Evolutionary conservation across 2,329 filamentous ascomycete species (phyloP).

Genomic region (Colletotrichum cuscutae): DNA sequence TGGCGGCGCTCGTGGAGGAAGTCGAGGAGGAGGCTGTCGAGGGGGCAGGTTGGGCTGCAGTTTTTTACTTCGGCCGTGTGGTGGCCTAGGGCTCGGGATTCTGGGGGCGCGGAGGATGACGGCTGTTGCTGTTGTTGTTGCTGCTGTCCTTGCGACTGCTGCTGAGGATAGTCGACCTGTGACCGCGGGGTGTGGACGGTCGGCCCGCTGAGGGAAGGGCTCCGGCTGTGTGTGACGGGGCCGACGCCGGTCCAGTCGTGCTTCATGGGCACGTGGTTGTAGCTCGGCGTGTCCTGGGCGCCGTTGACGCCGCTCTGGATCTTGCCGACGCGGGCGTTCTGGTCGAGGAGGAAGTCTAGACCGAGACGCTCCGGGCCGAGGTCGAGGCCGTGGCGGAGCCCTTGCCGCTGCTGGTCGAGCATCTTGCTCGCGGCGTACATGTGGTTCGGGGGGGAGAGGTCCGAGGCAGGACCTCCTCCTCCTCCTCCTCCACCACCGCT

Average conservation of each 20-base stretch:
- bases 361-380: conserved; percentile 74
- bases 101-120: neutral
- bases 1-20: conserved; percentile 78
- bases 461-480: conserved; percentile 30
- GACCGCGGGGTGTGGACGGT: conserved; percentile 19
- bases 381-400: conserved; percentile 66
- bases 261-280: conserved; percentile 60
- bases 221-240: conserved; percentile 68
- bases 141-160: neutral
- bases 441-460: conserved; percentile 35
- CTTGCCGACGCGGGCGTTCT: conserved; percentile 63
- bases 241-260: conserved; percentile 57
- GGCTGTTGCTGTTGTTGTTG: neutral
- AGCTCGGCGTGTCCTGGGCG: conserved; percentile 56
- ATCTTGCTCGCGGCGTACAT: conserved; percentile 43
- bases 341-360: conserved; percentile 77
- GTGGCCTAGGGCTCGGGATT: conserved; percentile 6
- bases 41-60: conserved; percentile 75
- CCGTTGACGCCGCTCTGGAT: conserved; percentile 62
- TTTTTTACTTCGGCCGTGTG: conserved; percentile 63
- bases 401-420: conserved; percentile 59
- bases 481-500: too few relatives aligned
- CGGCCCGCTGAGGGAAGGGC: conserved; percentile 61
- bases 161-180: conserved; percentile 10
- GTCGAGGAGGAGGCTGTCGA: conserved; percentile 83